Evolutionary conservation across 2,329 filamentous ascomycete genomes (phyloP).

Genomic region (Pseudogymnoascus sp.): DNA sequence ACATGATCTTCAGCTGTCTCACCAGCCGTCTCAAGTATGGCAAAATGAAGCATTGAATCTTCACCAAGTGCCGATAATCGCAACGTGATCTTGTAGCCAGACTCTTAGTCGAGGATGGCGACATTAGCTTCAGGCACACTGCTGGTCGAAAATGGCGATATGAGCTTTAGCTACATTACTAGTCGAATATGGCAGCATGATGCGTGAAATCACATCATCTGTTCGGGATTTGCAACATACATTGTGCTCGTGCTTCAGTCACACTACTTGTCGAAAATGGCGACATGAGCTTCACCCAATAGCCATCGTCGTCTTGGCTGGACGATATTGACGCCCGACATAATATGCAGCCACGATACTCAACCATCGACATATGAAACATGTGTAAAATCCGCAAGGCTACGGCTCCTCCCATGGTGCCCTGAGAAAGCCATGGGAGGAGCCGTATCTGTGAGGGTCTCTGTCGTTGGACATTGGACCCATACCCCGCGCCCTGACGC

Average conservation of each 20-base stretch:
- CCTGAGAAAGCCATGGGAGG: background rate
- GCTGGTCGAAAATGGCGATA: background rate
- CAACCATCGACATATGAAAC: no score
- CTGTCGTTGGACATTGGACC: background rate
- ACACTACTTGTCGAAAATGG: background rate
- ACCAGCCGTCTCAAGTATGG: background rate
- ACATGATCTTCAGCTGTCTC: no score
- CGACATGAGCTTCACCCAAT: background rate
- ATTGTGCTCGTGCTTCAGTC: background rate
- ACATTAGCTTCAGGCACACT: background rate
- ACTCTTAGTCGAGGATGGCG: background rate
- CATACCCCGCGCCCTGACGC: no score
- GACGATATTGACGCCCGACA: background rate
- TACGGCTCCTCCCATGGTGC: no score
- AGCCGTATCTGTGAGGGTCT: background rate
- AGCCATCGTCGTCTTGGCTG: background rate
- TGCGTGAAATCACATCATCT: background rate
- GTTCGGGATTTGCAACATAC: background rate
- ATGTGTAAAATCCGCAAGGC: background rate
- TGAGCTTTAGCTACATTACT: background rate
- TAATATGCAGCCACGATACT: background rate
- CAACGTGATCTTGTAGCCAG: background rate
- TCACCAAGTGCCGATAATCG: background rate
- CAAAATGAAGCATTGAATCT: background rate
- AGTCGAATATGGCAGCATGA: background rate